These are phyloP conservation scores for Penicillium sp. DNA, from an alignment of 2,329 filamentous ascomycete genomes.

Conservation along the genomic window DNA sequence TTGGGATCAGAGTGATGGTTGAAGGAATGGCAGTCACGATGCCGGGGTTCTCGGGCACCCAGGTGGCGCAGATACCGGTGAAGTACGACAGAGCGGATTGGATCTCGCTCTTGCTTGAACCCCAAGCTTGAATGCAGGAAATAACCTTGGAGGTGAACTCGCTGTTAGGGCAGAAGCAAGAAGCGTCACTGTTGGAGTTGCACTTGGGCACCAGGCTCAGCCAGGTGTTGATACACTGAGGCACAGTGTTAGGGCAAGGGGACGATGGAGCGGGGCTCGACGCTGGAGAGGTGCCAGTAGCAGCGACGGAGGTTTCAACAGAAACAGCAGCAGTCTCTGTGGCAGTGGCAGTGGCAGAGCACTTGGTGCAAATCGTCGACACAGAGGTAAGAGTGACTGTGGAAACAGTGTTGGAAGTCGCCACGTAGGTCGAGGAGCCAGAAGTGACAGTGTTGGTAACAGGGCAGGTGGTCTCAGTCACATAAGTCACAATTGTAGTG, in stretches of 20 bases:
- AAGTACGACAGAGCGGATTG: slow-evolving; percentile 76
- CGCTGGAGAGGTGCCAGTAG: slow-evolving; percentile 30
- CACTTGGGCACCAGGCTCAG: slow-evolving; percentile 68
- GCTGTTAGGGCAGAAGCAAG: slow-evolving; percentile 83
- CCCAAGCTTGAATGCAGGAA: slow-evolving; percentile 77
- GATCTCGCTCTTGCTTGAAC: slow-evolving; percentile 65
- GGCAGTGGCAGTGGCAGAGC: slow-evolving; percentile 6
- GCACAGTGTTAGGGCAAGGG: slow-evolving; percentile 69
- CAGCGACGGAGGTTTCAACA: slow-evolving; percentile 7
- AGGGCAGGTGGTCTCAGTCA: slow-evolving; percentile 18
- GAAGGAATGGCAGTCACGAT: slow-evolving; percentile 75
- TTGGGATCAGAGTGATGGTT: slow-evolving; percentile 55
- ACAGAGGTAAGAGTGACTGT: slow-evolving; percentile 24
- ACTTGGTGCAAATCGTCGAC: slow-evolving; percentile 24
- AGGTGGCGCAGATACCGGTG: slow-evolving; percentile 83
- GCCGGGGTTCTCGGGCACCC: slow-evolving; percentile 75
- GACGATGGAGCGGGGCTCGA: slow-evolving; percentile 30
- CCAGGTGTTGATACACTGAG: slow-evolving; percentile 92
- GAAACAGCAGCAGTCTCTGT: not conserved
- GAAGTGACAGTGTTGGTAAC: slow-evolving; percentile 19
- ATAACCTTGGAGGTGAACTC: slow-evolving; percentile 79
- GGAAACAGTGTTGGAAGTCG: slow-evolving; percentile 17
- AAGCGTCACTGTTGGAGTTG: slow-evolving; percentile 76
- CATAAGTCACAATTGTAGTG: slow-evolving; percentile 15
- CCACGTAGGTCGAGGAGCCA: slow-evolving; percentile 15